Conservation (phyloP, 345 rosid species). For the Populus alba region DNA sequence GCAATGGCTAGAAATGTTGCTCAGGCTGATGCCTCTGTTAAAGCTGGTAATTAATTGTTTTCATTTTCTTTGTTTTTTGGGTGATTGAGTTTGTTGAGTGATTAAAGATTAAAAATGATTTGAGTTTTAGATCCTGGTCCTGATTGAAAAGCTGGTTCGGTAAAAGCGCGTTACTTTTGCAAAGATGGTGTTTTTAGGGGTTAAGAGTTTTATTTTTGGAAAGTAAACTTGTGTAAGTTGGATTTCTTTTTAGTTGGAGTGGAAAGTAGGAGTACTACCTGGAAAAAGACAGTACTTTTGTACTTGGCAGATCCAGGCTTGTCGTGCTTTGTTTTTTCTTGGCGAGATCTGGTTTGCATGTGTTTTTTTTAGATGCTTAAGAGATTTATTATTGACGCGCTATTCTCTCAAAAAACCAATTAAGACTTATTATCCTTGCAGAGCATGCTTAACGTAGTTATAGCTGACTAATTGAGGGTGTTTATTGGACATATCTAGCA, state of each 20-base stretch:
- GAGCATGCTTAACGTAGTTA: neutral
- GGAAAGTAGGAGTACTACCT: too few species aligned
- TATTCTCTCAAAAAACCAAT: neutral
- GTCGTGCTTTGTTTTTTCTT: neutral
- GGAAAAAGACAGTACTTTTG: too few species aligned
- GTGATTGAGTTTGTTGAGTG: neutral
- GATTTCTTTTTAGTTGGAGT: too few species aligned
- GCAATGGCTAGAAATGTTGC: constrained; percentile 90
- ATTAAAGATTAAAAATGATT: neutral
- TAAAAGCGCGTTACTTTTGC: neutral
- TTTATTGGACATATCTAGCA: neutral
- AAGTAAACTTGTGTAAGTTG: too few species aligned
- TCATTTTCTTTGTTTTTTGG: neutral
- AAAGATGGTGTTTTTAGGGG: neutral
- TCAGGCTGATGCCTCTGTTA: constrained; percentile 79
- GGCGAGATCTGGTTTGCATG: neutral
- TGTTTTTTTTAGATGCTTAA: neutral
- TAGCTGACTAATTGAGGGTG: neutral
- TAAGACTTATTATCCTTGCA: neutral
- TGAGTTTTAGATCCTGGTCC: too few species aligned
- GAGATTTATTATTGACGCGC: neutral
- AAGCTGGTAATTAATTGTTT: constrained; percentile 61
- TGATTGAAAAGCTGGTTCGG: neutral
- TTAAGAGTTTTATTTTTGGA: too few species aligned
- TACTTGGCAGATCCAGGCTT: neutral